Percentiles rank a stretch among this genome's conserved stretches.
These are phyloP conservation scores for Iberis pinnata DNA, from an alignment of 345 rosid genomes.

Conservation along the genomic window DNA sequence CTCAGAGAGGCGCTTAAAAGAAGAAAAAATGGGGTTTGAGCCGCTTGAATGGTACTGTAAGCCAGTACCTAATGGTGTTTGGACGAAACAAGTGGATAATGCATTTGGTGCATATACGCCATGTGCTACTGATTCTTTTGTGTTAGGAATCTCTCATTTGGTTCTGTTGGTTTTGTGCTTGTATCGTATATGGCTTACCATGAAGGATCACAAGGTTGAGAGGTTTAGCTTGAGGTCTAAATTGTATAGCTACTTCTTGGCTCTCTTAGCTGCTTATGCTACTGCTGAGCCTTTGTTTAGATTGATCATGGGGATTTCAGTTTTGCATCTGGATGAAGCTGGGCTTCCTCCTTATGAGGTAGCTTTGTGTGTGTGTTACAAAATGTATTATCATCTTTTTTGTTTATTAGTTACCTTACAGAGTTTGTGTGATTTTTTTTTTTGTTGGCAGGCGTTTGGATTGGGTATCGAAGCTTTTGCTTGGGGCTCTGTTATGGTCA, in stretches of 20 bases:
- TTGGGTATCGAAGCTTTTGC: slow-evolving; percentile 62
- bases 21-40: slow-evolving; percentile 45
- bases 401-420: background rate
- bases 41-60: slow-evolving; percentile 80
- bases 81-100: slow-evolving; percentile 73
- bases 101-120: slow-evolving; percentile 96
- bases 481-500: slow-evolving; percentile 71
- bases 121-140: slow-evolving; percentile 76
- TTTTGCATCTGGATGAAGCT: slow-evolving; percentile 61
- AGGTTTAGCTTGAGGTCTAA: slow-evolving; percentile 71
- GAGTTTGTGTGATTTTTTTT: slow-evolving; percentile 13
- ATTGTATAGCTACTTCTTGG: slow-evolving; percentile 60
- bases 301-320: slow-evolving; percentile 82
- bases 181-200: slow-evolving; percentile 72
- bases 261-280: slow-evolving; percentile 57
- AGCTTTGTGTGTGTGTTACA: background rate
- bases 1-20: background rate
- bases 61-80: slow-evolving; percentile 68
- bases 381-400: too few relatives aligned
- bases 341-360: slow-evolving; percentile 96
- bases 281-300: slow-evolving; percentile 77
- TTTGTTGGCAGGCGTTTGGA: slow-evolving; percentile 51
- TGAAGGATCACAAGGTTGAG: slow-evolving; percentile 60
- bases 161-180: slow-evolving; percentile 60
- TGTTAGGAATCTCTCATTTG: slow-evolving; percentile 53